phyloP scores from a whole-genome alignment of 306 rosid species.

The Ammopiptanthus mongolicus region DNA sequence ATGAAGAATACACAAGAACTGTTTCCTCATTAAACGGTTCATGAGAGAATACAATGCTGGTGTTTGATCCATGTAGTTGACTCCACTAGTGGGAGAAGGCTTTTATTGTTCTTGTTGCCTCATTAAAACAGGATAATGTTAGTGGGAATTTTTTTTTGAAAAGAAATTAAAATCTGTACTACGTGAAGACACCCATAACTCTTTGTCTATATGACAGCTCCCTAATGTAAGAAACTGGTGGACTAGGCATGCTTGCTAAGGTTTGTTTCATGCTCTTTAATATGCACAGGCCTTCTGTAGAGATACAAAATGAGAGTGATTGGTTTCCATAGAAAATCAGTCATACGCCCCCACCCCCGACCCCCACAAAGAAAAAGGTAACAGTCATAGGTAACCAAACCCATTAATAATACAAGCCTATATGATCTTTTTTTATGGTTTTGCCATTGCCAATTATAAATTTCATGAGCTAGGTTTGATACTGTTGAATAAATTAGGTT shows the following conservation, averaged over 20 bases:
- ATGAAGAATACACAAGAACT: not conserved
- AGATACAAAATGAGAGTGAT: not conserved
- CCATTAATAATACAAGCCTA: not conserved
- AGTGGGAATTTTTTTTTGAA: not conserved
- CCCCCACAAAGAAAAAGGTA: not conserved
- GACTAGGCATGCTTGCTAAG: not conserved
- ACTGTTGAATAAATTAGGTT: too few relatives aligned
- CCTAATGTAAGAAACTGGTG: not conserved
- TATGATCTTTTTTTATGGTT: not conserved
- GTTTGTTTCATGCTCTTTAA: not conserved
- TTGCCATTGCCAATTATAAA: not conserved
- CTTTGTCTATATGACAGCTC: not conserved
- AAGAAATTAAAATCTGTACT: not conserved
- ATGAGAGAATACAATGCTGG: too few relatives aligned
- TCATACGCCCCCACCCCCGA: too few relatives aligned
- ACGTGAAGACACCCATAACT: not conserved
- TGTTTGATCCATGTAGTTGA: too few relatives aligned
- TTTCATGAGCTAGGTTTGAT: not conserved
- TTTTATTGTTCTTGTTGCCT: not conserved
- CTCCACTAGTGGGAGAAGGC: too few relatives aligned
- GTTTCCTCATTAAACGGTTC: not conserved
- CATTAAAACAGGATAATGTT: not conserved
- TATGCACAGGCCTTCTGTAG: not conserved
- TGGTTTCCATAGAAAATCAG: not conserved
- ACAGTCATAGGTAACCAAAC: not conserved